These are phyloP conservation scores for Hygrophila difformis DNA, from an alignment of 257 asterid genomes.

Conservation along the genomic window DNA sequence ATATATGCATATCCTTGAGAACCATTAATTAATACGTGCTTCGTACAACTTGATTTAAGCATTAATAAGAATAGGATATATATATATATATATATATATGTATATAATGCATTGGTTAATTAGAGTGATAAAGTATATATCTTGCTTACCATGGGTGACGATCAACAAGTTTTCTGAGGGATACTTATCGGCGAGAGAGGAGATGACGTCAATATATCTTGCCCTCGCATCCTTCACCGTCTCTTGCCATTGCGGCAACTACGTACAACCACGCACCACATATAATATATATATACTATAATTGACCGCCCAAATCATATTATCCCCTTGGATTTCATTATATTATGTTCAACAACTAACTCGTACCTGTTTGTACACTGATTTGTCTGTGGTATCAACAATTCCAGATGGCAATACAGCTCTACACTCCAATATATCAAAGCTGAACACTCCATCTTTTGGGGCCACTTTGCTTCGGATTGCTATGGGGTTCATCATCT, in stretches of 20 bases:
- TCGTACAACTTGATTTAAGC: too few relatives aligned
- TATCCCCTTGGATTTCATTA: too few relatives aligned
- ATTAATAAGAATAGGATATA: too few relatives aligned
- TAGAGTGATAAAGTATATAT: too few relatives aligned
- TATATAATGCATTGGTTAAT: too few relatives aligned
- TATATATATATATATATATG: too few relatives aligned
- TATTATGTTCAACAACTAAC: too few relatives aligned
- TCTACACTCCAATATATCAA: slow-evolving; percentile 48
- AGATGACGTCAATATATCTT: slow-evolving; percentile 53
- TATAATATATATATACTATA: too few relatives aligned
- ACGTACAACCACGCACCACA: not conserved
- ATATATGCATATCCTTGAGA: too few relatives aligned
- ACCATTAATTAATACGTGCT: too few relatives aligned
- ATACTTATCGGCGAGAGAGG: slow-evolving; percentile 70
- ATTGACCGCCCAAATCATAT: too few relatives aligned
- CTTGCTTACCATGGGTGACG: slow-evolving; percentile 87
- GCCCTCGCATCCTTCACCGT: slow-evolving; percentile 35
- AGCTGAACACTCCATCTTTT: slow-evolving; percentile 58
- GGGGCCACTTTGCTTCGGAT: slow-evolving; percentile 65
- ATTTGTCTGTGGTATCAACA: slow-evolving; percentile 33
- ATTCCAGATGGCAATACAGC: slow-evolving; percentile 68
- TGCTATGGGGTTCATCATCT: slow-evolving; percentile 65
- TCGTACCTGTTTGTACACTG: slow-evolving; percentile 57
- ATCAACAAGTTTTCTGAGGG: slow-evolving; percentile 78
- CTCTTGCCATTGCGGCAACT: slow-evolving; percentile 92